Conservation (phyloP, 768 basidiomycete species). For the Naganishia randhawae region DNA sequence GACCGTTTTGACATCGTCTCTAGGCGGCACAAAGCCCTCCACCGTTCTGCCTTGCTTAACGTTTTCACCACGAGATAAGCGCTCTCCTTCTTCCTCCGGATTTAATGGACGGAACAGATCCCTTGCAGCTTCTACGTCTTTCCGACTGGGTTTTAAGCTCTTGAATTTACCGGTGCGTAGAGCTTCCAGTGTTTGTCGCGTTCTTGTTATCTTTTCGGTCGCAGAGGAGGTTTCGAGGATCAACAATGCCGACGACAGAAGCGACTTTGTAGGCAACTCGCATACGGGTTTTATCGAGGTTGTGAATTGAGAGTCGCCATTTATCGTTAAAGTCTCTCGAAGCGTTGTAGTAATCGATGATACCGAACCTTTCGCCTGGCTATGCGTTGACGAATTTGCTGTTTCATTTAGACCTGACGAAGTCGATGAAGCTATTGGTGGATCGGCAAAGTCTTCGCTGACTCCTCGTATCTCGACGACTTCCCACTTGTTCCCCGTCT, state of each 20-base stretch:
- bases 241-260: conserved; percentile 73
- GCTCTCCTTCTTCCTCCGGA: conserved; percentile 46
- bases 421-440: background rate
- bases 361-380: conserved; percentile 33
- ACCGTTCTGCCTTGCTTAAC: conserved; percentile 7
- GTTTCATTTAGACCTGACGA: background rate
- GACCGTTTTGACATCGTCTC: conserved; percentile 32
- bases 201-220: conserved; percentile 59
- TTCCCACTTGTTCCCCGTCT: conserved; percentile 32
- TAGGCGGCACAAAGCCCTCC: conserved; percentile 40
- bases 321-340: background rate
- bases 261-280: conserved; percentile 49
- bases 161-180: conserved; percentile 67
- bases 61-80: background rate
- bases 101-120: conserved; percentile 52
- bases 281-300: conserved; percentile 51
- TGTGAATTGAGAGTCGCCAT: background rate
- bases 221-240: conserved; percentile 73
- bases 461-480: conserved; percentile 41
- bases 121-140: conserved; percentile 51
- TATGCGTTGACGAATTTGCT: background rate
- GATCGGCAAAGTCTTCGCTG: conserved; percentile 36
- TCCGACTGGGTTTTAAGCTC: conserved; percentile 58
- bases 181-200: conserved; percentile 64
- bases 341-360: conserved; percentile 32